These are phyloP conservation scores for Spergularia azorica DNA, from an alignment of 179 eudicot species.

Conservation along the genomic window DNA sequence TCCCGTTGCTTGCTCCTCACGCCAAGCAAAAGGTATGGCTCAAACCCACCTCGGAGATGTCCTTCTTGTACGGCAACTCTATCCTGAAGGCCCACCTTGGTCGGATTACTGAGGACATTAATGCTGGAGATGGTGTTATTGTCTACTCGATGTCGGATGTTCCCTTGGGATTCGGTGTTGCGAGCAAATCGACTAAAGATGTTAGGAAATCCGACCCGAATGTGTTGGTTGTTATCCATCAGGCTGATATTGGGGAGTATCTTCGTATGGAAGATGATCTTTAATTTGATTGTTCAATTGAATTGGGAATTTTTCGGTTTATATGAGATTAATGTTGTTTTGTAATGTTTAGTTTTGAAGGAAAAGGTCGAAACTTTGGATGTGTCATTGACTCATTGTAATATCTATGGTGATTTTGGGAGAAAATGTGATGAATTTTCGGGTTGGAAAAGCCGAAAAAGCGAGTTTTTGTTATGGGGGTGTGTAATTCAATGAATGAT, in stretches of 20 bases:
- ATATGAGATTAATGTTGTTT: too few species aligned
- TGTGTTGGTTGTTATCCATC: conserved; percentile 71
- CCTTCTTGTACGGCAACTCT: conserved; percentile 76
- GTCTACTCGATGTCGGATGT: conserved; percentile 80
- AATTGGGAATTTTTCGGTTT: too few species aligned
- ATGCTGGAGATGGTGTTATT: conserved; percentile 65
- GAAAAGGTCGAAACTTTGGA: too few species aligned
- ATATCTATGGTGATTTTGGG: too few species aligned
- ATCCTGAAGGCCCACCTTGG: conserved; percentile 80
- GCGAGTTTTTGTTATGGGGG: too few species aligned
- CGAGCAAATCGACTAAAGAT: conserved; percentile 64
- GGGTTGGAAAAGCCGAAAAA: too few species aligned
- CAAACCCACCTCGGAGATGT: conserved; percentile 82
- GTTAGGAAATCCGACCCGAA: conserved; percentile 70
- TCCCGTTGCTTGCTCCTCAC: conserved; percentile 58
- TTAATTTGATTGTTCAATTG: conserved; percentile 16
- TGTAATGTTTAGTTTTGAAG: too few species aligned
- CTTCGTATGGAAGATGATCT: conserved; percentile 71
- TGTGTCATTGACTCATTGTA: too few species aligned
- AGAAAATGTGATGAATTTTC: too few species aligned
- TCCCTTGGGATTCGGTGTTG: conserved; percentile 76
- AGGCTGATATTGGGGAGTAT: conserved; percentile 76
- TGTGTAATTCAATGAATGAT: too few species aligned
- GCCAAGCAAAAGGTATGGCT: conserved; percentile 92
- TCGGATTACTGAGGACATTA: conserved; percentile 71